These are phyloP conservation scores for Eimeria necatrix DNA, from an alignment of 169 alveolate species.

Conservation along the genomic window DNA sequence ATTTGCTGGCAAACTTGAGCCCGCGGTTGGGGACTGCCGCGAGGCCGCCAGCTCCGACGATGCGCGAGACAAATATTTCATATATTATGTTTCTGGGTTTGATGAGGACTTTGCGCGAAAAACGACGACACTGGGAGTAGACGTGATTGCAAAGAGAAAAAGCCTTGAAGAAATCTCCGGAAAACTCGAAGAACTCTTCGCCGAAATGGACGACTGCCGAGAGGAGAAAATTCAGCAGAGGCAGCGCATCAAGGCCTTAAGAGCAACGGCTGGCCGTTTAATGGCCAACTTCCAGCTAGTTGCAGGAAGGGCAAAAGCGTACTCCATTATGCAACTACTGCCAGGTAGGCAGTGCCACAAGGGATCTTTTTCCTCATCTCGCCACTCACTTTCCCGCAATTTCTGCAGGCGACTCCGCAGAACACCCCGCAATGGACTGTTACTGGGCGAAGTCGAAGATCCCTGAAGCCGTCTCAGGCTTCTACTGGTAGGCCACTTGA, in stretches of 20 bases:
- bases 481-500: conserved; percentile 88
- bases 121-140: conserved; percentile 90
- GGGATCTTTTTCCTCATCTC: background rate
- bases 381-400: background rate
- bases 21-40: conserved; percentile 91
- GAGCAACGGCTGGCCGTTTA: background rate
- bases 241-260: conserved; percentile 79
- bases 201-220: conserved; percentile 88
- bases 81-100: conserved; percentile 90
- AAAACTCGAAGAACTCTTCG: conserved; percentile 87
- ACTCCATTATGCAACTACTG: conserved; percentile 70
- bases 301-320: conserved; percentile 85
- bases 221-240: conserved; percentile 86
- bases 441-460: conserved; percentile 85
- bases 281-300: conserved; percentile 74
- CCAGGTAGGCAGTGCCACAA: background rate
- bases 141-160: conserved; percentile 87
- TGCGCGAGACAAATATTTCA: conserved; percentile 94
- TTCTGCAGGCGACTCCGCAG: conserved; percentile 89
- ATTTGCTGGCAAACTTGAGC: conserved; percentile 89
- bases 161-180: conserved; percentile 88
- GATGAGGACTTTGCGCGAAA: conserved; percentile 88
- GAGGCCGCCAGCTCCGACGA: conserved; percentile 94
- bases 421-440: conserved; percentile 94
- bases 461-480: conserved; percentile 91